These are phyloP conservation scores for Boletus reticulatus DNA, from an alignment of 768 basidiomycete species.

Conservation along the genomic window DNA sequence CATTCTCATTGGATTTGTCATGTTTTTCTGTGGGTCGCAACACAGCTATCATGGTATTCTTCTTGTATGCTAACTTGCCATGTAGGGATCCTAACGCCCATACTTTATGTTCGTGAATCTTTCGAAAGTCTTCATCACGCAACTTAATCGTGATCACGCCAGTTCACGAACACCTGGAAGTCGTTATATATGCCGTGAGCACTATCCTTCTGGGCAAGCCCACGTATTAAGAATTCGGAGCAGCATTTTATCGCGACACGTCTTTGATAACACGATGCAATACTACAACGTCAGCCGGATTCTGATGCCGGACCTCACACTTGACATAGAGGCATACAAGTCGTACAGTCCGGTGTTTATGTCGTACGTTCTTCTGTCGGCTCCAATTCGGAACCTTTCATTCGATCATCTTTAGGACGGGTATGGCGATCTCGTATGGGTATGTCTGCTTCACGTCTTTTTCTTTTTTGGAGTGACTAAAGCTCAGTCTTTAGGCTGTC, in stretches of 20 bases:
- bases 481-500: conserved; percentile 48
- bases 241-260: conserved; percentile 57
- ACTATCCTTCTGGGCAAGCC: not conserved
- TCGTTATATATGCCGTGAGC: conserved; percentile 58
- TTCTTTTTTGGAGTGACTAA: conserved; percentile 4
- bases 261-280: conserved; percentile 58
- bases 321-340: conserved; percentile 52
- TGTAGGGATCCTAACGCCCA: conserved; percentile 34
- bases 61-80: not conserved
- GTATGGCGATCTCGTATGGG: conserved; percentile 33
- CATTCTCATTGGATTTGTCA: conserved; percentile 59
- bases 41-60: not conserved
- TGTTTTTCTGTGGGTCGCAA: conserved; percentile 59
- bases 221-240: not conserved
- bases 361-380: conserved; percentile 30
- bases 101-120: conserved; percentile 48
- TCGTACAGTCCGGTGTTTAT: conserved; percentile 61
- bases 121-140: conserved; percentile 31
- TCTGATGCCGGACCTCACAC: conserved; percentile 48
- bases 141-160: not conserved
- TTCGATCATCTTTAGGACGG: conserved; percentile 12
- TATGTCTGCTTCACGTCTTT: not conserved
- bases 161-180: conserved; percentile 65
- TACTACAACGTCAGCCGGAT: conserved; percentile 60
- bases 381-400: not conserved